A percentile compares a stretch with the other conserved stretches of the same genome.
phyloP scores from a whole-genome alignment of 1,284 basidiomycete genomes.

The Boletellus sp. region DNA sequence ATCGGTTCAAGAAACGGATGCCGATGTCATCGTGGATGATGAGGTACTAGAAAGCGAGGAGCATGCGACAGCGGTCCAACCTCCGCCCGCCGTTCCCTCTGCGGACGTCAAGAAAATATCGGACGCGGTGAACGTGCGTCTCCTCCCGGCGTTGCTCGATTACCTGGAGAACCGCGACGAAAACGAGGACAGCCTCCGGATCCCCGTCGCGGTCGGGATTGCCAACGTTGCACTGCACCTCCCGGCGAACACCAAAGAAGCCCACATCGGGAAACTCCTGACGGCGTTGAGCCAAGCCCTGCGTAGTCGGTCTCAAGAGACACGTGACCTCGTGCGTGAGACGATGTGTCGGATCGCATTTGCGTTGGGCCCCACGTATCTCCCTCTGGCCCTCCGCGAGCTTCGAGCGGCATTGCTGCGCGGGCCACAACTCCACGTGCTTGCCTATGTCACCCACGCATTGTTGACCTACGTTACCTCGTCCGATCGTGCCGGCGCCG shows the following conservation, averaged over 20 bases:
- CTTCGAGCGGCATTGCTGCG: slow-evolving; percentile 80
- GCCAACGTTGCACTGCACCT: slow-evolving; percentile 83
- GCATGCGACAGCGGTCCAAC: slow-evolving; percentile 12
- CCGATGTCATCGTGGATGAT: slow-evolving; percentile 27
- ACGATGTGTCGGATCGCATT: slow-evolving; percentile 82
- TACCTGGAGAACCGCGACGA: slow-evolving; percentile 85
- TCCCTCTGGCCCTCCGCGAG: slow-evolving; percentile 77
- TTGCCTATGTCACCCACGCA: slow-evolving; percentile 84
- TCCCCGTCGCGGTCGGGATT: slow-evolving; percentile 88
- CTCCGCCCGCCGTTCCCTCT: slow-evolving; percentile 14
- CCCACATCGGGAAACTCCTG: slow-evolving; percentile 77
- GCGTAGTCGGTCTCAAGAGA: slow-evolving; percentile 91
- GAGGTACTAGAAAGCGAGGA: slow-evolving; percentile 33
- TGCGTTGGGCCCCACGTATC: slow-evolving; percentile 71
- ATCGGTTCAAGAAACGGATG: slow-evolving; percentile 33
- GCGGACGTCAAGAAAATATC: slow-evolving; percentile 51
- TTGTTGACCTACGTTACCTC: slow-evolving; percentile 79
- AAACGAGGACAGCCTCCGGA: slow-evolving; percentile 79
- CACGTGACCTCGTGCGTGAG: slow-evolving; percentile 84
- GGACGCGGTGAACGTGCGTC: slow-evolving; percentile 71
- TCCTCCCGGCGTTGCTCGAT: slow-evolving; percentile 74
- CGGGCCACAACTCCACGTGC: slow-evolving; percentile 92
- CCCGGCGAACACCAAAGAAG: slow-evolving; percentile 63
- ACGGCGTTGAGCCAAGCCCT: slow-evolving; percentile 86
- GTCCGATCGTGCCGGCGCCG: slow-evolving; percentile 43